These are phyloP conservation scores for Mortierella sp. DNA, from an alignment of 371 early-diverging fungal species.

Conservation along the genomic window DNA sequence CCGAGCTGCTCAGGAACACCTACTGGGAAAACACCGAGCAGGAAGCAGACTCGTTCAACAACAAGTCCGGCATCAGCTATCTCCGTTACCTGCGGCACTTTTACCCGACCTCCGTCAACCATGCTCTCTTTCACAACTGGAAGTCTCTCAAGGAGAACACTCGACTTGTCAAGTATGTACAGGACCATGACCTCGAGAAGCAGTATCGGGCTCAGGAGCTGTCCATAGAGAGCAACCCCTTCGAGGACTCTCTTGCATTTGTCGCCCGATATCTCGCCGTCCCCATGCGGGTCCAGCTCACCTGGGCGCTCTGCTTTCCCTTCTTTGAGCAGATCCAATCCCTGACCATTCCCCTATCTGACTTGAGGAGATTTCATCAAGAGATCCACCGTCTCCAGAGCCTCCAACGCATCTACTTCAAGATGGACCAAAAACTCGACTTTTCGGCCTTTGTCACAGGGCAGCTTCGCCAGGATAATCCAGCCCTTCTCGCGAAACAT, in stretches of 20 bases:
- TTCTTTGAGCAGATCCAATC: slow-evolving; percentile 22
- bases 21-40: slow-evolving; percentile 5
- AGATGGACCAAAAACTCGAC: slow-evolving; percentile 20
- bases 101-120: background rate
- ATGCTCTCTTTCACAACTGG: slow-evolving; percentile 8
- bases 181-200: background rate
- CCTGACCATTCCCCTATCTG: slow-evolving; percentile 29
- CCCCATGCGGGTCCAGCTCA: slow-evolving; percentile 15
- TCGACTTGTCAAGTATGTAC: background rate
- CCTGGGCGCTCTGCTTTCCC: slow-evolving; percentile 28
- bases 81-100: slow-evolving; percentile 22
- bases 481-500: background rate
- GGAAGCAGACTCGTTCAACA: background rate
- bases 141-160: background rate
- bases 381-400: slow-evolving; percentile 18
- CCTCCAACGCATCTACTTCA: slow-evolving; percentile 20
- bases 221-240: slow-evolving; percentile 27
- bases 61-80: slow-evolving; percentile 26
- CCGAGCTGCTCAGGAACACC: background rate
- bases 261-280: slow-evolving; percentile 13
- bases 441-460: background rate
- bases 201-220: background rate
- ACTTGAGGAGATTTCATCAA: slow-evolving; percentile 14
- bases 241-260: background rate
- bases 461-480: background rate